Percentiles rank a stretch among this genome's conserved stretches.
Evolutionary conservation across 1,284 basidiomycete genomes (phyloP).

Genomic region (Trichosporon sp.): DNA sequence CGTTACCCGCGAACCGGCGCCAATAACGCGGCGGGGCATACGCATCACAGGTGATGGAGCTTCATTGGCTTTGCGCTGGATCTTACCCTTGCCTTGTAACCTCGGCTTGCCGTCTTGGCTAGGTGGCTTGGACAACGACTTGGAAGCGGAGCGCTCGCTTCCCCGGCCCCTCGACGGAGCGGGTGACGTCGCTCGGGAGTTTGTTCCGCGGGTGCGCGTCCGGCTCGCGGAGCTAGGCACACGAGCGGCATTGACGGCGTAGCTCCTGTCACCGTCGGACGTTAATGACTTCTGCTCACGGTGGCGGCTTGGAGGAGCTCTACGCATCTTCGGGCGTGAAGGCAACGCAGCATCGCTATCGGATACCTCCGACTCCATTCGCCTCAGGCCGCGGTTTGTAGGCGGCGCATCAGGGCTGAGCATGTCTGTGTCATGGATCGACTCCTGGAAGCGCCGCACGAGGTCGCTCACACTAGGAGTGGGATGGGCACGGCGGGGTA

Average conservation of each 20-base stretch:
- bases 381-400: neutral
- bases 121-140: conserved; percentile 10
- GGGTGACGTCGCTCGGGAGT: neutral
- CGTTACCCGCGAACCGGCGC: conserved; percentile 47
- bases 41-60: conserved; percentile 5
- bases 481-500: conserved; percentile 55
- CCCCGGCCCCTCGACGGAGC: neutral
- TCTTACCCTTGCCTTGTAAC: conserved; percentile 38
- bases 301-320: neutral
- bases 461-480: conserved; percentile 70
- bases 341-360: conserved; percentile 41
- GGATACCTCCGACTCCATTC: conserved; percentile 28
- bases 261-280: conserved; percentile 81
- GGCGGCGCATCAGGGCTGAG: conserved; percentile 6
- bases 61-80: conserved; percentile 18
- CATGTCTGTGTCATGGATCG: conserved; percentile 17
- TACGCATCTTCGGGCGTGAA: conserved; percentile 6
- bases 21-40: conserved; percentile 25
- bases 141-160: neutral
- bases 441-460: conserved; percentile 63
- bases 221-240: neutral
- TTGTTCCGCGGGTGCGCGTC: neutral
- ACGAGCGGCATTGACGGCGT: conserved; percentile 68
- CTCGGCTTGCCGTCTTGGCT: conserved; percentile 30
- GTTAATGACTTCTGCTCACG: conserved; percentile 33